Evolutionary conservation across 1,284 basidiomycete species (phyloP).

Genomic region (Vanrija sp.): DNA sequence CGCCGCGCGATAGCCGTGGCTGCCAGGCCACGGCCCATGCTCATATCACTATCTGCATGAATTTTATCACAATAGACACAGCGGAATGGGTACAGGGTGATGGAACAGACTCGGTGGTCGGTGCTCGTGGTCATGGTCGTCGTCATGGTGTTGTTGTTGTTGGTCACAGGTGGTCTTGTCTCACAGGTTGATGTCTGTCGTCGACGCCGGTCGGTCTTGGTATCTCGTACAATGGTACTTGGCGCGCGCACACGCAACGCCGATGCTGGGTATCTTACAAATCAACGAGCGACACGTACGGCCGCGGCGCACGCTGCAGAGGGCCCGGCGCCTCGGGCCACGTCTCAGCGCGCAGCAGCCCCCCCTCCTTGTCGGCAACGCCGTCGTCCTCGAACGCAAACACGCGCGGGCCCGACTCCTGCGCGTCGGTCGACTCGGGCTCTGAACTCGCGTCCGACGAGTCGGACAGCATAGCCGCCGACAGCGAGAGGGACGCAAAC

Average conservation of each 20-base stretch:
- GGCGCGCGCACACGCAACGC: not conserved
- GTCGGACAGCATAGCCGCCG: too few species aligned
- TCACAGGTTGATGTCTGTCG: too few species aligned
- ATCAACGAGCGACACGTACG: constrained; percentile 15
- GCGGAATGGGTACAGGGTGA: not conserved
- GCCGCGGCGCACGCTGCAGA: not conserved
- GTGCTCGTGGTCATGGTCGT: not conserved
- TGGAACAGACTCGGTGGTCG: not conserved
- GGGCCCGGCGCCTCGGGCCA: constrained; percentile 7
- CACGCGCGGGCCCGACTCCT: too few species aligned
- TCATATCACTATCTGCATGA: not conserved
- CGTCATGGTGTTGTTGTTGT: not conserved
- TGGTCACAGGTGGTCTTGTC: too few species aligned
- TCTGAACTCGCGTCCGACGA: not conserved
- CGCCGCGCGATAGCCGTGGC: not conserved
- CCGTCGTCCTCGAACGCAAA: too few species aligned
- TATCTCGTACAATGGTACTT: not conserved
- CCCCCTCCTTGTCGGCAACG: constrained; percentile 3
- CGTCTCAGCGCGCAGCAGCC: constrained; percentile 9
- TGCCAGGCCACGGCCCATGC: not conserved
- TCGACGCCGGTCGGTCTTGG: too few species aligned
- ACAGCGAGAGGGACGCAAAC: not conserved
- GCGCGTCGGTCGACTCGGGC: too few species aligned
- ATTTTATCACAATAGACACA: constrained; percentile 3
- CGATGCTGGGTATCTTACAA: constrained; percentile 1